phyloP scores from a whole-genome alignment of 148 eudicot species.

The Heliamphora exappendiculata region DNA sequence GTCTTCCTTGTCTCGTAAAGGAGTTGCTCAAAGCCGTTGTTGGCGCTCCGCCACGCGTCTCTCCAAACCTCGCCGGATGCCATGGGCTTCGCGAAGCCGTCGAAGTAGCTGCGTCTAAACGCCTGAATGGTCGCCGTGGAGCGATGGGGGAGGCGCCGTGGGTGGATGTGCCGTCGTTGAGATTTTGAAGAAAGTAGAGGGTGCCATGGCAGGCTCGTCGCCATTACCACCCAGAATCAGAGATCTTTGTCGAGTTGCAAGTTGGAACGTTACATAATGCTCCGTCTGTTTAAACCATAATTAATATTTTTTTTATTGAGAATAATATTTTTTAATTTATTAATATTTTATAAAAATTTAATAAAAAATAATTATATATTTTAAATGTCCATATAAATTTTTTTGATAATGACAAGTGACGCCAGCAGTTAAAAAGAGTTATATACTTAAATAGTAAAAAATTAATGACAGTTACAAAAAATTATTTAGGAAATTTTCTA shows the following conservation, averaged over 20 bases:
- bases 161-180: slow-evolving; percentile 10
- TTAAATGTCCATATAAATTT: no score
- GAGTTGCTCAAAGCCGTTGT: slow-evolving; percentile 72
- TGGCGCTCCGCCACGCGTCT: slow-evolving; percentile 71
- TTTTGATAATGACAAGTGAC: no score
- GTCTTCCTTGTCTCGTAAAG: slow-evolving; percentile 67
- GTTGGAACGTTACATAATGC: not conserved
- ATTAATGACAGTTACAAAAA: no score
- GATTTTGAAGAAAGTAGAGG: slow-evolving; percentile 26
- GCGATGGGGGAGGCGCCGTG: slow-evolving; percentile 12
- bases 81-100: slow-evolving; percentile 55
- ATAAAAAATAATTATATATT: no score
- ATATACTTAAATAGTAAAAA: no score
- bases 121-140: slow-evolving; percentile 18
- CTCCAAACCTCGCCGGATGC: slow-evolving; percentile 67
- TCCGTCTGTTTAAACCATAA: no score
- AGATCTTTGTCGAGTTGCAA: not conserved
- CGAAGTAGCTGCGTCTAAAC: slow-evolving; percentile 66
- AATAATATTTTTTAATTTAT: no score
- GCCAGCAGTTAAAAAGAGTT: no score
- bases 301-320: no score
- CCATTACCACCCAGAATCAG: slow-evolving; percentile 16
- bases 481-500: no score
- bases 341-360: no score
- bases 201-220: slow-evolving; percentile 43